Evolutionary conservation across 495 filamentous ascomycete genomes (phyloP).

Genomic region (Lasiosphaeria ovina): DNA sequence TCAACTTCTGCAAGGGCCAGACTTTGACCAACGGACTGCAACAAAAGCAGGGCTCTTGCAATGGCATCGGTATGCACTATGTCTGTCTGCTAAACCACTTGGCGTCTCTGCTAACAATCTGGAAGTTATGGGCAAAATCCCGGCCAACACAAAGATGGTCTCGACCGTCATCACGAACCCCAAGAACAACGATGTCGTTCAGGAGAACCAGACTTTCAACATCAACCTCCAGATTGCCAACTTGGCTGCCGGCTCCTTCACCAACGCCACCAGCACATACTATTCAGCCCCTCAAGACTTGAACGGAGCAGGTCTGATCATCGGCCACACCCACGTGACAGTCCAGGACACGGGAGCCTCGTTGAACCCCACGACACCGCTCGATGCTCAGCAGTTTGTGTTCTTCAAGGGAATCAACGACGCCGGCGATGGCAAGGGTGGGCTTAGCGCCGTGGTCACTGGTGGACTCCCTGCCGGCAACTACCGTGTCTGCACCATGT

Average conservation of each 20-base stretch:
- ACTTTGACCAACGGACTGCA: constrained; percentile 69
- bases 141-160: constrained; percentile 60
- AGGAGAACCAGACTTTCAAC: constrained; percentile 52
- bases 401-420: constrained; percentile 83
- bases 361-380: constrained; percentile 50
- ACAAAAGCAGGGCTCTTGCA: constrained; percentile 64
- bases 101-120: constrained; percentile 20
- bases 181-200: constrained; percentile 44
- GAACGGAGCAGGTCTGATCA: constrained; percentile 50
- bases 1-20: constrained; percentile 67
- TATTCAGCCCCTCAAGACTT: constrained; percentile 68
- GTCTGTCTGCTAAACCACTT: background rate
- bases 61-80: constrained; percentile 61
- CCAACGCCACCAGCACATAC: constrained; percentile 62
- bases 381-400: constrained; percentile 57
- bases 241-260: constrained; percentile 64
- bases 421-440: constrained; percentile 61
- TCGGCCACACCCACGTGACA: constrained; percentile 73
- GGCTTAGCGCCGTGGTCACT: constrained; percentile 52
- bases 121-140: constrained; percentile 70
- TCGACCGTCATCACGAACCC: constrained; percentile 63
- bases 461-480: constrained; percentile 65
- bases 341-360: constrained; percentile 58
- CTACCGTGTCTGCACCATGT: constrained; percentile 74
- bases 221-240: constrained; percentile 59